A percentile compares a stretch with the other conserved stretches of the same genome.
phyloP scores from a whole-genome alignment of 2,329 filamentous ascomycete genomes.

The Blastomyces silverae region DNA sequence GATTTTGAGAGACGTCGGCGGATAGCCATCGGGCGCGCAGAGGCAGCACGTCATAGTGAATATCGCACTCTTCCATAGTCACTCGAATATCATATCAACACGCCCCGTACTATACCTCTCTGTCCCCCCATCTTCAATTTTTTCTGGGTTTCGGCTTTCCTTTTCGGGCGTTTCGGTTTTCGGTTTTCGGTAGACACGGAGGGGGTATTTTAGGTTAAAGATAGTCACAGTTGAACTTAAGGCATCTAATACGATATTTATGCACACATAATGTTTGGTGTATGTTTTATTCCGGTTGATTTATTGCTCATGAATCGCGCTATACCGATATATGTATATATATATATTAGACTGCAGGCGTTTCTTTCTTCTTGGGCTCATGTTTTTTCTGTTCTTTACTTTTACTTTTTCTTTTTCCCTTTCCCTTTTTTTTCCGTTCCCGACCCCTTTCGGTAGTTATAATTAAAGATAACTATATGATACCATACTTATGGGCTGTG shows the following conservation, averaged over 20 bases:
- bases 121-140: slow-evolving; percentile 5
- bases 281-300: neutral
- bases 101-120: neutral
- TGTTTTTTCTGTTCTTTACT: neutral
- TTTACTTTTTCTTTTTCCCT: neutral
- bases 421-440: neutral
- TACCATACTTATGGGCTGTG: too few species aligned
- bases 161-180: neutral
- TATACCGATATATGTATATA: neutral
- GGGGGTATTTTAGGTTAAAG: neutral
- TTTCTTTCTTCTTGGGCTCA: neutral
- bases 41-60: slow-evolving; percentile 23
- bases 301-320: neutral
- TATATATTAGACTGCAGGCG: neutral
- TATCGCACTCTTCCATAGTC: slow-evolving; percentile 35
- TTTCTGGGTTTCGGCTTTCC: neutral
- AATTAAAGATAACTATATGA: neutral
- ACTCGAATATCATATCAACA: slow-evolving; percentile 19
- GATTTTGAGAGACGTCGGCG: slow-evolving; percentile 55
- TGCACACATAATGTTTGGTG: neutral
- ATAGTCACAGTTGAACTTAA: neutral
- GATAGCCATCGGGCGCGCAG: slow-evolving; percentile 5
- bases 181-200: neutral
- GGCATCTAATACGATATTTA: neutral
- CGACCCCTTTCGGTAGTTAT: neutral